These are phyloP conservation scores for Gynostemma pentaphyllum DNA, from an alignment of 306 rosid species.

Conservation along the genomic window DNA sequence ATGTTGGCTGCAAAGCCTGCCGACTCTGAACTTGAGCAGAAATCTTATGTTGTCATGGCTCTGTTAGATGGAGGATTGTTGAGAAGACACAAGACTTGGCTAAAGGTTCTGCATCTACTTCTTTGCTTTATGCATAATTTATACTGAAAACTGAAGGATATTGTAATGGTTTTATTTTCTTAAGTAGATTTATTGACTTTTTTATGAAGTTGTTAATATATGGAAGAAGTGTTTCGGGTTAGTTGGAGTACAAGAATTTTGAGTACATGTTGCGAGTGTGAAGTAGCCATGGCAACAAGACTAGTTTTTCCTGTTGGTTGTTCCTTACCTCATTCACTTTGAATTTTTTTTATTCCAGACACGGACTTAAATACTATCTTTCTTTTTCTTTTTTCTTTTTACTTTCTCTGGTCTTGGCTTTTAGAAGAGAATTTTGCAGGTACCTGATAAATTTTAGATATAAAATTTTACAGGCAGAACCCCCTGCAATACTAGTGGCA, in stretches of 20 bases:
- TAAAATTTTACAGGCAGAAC: slow-evolving; percentile 59
- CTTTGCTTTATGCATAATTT: not conserved
- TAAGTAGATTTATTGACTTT: not conserved
- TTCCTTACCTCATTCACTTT: not conserved
- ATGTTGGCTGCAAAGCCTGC: slow-evolving; percentile 53
- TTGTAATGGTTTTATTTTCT: not conserved
- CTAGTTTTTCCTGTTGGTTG: not conserved
- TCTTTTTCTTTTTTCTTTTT: not conserved
- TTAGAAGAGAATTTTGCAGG: not conserved
- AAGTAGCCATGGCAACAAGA: not conserved
- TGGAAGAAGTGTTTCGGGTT: slow-evolving; percentile 5
- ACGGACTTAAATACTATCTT: not conserved
- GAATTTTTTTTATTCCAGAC: not conserved
- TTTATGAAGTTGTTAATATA: not conserved
- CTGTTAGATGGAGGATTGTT: slow-evolving; percentile 89
- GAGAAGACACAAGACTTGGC: slow-evolving; percentile 85
- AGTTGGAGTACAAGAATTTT: not conserved
- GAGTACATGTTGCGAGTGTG: not conserved
- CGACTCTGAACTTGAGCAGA: slow-evolving; percentile 43
- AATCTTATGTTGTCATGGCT: slow-evolving; percentile 70
- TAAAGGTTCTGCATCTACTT: slow-evolving; percentile 44
- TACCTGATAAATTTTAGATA: not conserved
- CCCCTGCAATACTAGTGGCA: slow-evolving; percentile 76
- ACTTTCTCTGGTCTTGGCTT: not conserved
- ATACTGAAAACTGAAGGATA: not conserved